A percentile compares a stretch with the other conserved stretches of the same genome.
Evolutionary conservation across 306 rosid genomes (phyloP).

Genomic region (Quercus alba): DNA sequence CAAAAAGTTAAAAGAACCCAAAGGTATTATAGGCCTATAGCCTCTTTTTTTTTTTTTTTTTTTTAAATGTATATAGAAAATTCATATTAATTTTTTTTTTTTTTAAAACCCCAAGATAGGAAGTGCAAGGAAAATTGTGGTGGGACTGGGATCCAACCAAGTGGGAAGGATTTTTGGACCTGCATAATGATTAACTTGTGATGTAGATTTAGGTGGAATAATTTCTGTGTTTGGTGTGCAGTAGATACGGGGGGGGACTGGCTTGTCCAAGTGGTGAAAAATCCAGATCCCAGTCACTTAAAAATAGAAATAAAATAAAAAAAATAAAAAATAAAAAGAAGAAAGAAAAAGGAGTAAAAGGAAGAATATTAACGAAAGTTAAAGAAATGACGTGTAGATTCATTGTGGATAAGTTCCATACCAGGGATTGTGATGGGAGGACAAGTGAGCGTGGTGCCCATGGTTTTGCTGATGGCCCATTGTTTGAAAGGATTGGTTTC

Average conservation of each 20-base stretch:
- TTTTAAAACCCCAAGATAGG: too few species aligned
- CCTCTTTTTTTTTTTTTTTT: too few species aligned
- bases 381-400: not conserved
- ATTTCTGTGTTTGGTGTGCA: too few species aligned
- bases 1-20: too few species aligned
- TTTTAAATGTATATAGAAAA: too few species aligned
- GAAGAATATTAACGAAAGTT: too few species aligned
- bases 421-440: not conserved
- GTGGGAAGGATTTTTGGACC: not conserved
- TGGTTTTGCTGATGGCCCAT: constrained; percentile 10
- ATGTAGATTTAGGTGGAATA: not conserved
- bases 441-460: not conserved
- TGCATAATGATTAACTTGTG: not conserved
- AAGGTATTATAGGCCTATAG: too few species aligned
- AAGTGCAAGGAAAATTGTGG: not conserved
- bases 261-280: not conserved
- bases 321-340: too few species aligned
- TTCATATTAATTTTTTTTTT: too few species aligned
- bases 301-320: not conserved
- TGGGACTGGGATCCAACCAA: not conserved
- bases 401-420: not conserved
- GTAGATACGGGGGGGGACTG: not conserved
- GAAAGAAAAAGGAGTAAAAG: too few species aligned
- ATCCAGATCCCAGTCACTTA: not conserved
- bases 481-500: not conserved